Percentiles rank a stretch among this genome's conserved stretches.
phyloP scores from a whole-genome alignment of 805 yeast species.

The Peterozyma toletana region DNA sequence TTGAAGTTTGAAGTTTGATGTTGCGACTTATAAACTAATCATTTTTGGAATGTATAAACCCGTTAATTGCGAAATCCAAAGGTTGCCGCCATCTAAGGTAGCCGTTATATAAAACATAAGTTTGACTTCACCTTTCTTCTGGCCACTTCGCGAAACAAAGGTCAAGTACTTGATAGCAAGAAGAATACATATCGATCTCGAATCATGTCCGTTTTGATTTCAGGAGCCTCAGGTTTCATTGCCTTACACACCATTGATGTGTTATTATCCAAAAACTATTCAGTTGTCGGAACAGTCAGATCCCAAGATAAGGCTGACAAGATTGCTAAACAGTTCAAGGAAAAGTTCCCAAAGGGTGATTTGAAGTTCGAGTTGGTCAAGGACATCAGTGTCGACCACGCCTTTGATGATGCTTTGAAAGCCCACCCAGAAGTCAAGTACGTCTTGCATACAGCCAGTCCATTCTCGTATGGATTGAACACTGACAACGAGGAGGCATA shows the following conservation, averaged over 20 bases:
- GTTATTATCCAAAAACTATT: slow-evolving; percentile 31
- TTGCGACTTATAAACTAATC: too few species aligned
- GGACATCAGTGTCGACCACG: slow-evolving; percentile 28
- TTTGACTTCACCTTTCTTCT: too few species aligned
- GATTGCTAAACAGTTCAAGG: slow-evolving; percentile 22
- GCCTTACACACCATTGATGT: slow-evolving; percentile 40
- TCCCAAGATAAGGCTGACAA: slow-evolving; percentile 34
- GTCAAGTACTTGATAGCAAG: too few species aligned
- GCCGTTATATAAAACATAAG: too few species aligned
- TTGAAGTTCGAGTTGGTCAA: slow-evolving; percentile 25
- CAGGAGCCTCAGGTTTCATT: slow-evolving; percentile 50
- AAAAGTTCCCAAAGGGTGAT: slow-evolving; percentile 17
- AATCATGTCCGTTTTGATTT: slow-evolving; percentile 33
- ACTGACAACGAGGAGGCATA: slow-evolving; percentile 33
- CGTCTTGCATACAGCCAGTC: slow-evolving; percentile 49
- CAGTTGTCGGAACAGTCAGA: slow-evolving; percentile 47
- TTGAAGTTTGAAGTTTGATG: too few species aligned
- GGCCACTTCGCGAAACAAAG: too few species aligned
- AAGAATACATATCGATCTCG: too few species aligned
- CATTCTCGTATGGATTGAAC: slow-evolving; percentile 30
- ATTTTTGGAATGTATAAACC: too few species aligned
- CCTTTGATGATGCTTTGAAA: slow-evolving; percentile 40
- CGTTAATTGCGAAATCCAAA: too few species aligned
- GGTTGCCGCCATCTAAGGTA: too few species aligned
- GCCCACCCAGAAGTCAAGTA: slow-evolving; percentile 31